Percentiles rank a stretch among this genome's conserved stretches.
phyloP scores from a whole-genome alignment of 1,139 yeast species.

The Kodamaea arcana region DNA sequence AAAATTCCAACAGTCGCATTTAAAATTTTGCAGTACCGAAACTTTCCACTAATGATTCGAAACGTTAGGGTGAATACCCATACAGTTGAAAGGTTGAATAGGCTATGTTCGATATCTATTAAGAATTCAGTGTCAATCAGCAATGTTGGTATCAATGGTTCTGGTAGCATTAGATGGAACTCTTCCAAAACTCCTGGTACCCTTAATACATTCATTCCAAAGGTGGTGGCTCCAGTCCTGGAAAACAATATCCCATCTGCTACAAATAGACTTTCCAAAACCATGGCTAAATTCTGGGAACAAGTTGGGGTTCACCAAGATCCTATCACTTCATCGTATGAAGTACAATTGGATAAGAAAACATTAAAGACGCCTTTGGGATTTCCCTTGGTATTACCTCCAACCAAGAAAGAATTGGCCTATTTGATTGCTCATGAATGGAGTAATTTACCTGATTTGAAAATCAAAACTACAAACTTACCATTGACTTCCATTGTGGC shows the following conservation, averaged over 20 bases:
- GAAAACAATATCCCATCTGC: slow-evolving; percentile 56
- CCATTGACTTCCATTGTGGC: slow-evolving; percentile 87
- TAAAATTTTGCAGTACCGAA: too few species aligned
- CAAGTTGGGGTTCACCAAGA: slow-evolving; percentile 51
- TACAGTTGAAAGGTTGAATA: too few species aligned
- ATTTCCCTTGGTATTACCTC: slow-evolving; percentile 61
- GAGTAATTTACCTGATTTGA: slow-evolving; percentile 66
- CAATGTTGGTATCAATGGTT: too few species aligned
- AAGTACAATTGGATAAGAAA: slow-evolving; percentile 66
- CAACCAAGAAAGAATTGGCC: slow-evolving; percentile 59
- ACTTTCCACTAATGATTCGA: too few species aligned
- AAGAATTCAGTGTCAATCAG: too few species aligned
- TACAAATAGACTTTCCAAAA: slow-evolving; percentile 67
- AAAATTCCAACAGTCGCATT: too few species aligned
- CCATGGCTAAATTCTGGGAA: slow-evolving; percentile 82
- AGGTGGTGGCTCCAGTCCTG: slow-evolving; percentile 19
- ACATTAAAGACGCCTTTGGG: slow-evolving; percentile 86
- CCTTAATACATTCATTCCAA: slow-evolving; percentile 12
- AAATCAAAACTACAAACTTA: slow-evolving; percentile 72
- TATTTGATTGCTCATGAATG: slow-evolving; percentile 82
- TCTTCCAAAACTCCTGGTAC: slow-evolving; percentile 4
- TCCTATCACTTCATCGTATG: slow-evolving; percentile 28
- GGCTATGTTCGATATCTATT: too few species aligned
- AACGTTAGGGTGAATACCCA: too few species aligned
- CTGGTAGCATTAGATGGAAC: neutral